These are phyloP conservation scores for Brassica hybrid DNA, from an alignment of 441 rosid species.

Conservation along the genomic window DNA sequence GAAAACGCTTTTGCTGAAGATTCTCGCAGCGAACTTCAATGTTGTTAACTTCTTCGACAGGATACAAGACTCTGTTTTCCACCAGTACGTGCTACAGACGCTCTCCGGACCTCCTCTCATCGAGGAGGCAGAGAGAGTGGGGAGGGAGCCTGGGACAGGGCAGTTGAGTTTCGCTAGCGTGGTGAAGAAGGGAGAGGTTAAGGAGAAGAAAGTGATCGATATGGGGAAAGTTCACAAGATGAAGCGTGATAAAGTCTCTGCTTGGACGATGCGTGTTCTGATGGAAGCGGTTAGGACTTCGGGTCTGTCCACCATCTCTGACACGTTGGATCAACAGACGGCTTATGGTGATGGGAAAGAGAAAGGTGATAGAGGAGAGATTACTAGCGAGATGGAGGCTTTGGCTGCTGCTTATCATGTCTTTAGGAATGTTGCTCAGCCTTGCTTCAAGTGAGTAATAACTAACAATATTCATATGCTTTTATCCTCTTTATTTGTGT, in stretches of 20 bases:
- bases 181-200: constrained; percentile 37
- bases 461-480: not conserved
- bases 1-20: constrained; percentile 65
- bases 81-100: constrained; percentile 60
- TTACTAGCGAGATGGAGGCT: constrained; percentile 32
- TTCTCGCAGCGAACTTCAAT: constrained; percentile 68
- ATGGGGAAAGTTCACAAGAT: constrained; percentile 52
- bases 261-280: constrained; percentile 72
- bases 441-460: constrained; percentile 51
- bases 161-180: constrained; percentile 20
- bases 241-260: constrained; percentile 63
- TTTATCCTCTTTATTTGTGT: not conserved
- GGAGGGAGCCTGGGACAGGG: constrained; percentile 41
- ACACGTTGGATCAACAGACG: constrained; percentile 56
- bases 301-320: constrained; percentile 61
- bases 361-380: constrained; percentile 54
- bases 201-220: constrained; percentile 16
- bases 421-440: constrained; percentile 62
- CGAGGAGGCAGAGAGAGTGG: constrained; percentile 45
- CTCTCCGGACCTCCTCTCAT: constrained; percentile 58
- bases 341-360: constrained; percentile 54
- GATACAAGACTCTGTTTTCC: constrained; percentile 69
- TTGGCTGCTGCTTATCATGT: constrained; percentile 72
- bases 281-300: constrained; percentile 53
- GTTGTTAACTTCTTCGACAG: constrained; percentile 66